Percentiles rank a stretch among this genome's conserved stretches.
These are phyloP conservation scores for Fagus sylvatica DNA, from an alignment of 306 rosid genomes.

Conservation along the genomic window DNA sequence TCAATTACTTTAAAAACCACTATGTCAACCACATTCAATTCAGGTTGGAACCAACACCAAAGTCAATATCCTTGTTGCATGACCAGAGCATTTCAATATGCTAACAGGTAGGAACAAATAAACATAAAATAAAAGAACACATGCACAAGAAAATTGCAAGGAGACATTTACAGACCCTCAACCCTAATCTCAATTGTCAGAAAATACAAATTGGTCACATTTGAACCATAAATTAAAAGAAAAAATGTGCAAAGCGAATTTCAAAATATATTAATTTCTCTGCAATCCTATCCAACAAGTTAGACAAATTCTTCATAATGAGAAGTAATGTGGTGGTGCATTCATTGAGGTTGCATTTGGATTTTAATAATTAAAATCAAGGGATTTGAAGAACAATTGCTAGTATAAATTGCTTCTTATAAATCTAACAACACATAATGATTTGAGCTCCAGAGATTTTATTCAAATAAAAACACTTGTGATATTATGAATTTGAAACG, in stretches of 20 bases:
- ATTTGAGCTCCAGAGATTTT: no score
- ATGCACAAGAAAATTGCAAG: background rate
- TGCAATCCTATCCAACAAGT: background rate
- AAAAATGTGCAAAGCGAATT: background rate
- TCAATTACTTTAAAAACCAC: background rate
- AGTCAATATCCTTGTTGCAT: slow-evolving; percentile 10
- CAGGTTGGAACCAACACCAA: slow-evolving; percentile 1
- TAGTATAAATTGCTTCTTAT: no score
- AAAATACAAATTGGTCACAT: background rate
- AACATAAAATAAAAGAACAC: no score
- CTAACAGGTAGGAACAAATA: no score
- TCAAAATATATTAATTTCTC: background rate
- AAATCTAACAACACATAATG: no score
- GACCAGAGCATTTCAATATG: background rate
- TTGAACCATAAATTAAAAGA: background rate
- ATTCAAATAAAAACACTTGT: no score
- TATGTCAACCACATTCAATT: background rate
- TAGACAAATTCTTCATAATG: background rate
- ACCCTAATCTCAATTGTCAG: background rate
- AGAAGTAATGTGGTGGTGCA: background rate
- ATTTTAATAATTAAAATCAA: no score
- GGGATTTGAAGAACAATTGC: no score
- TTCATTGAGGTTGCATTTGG: background rate
- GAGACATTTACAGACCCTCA: background rate
- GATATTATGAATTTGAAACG: no score